phyloP scores from a whole-genome alignment of 768 basidiomycete genomes.

The Lactarius pseudohatsudake region DNA sequence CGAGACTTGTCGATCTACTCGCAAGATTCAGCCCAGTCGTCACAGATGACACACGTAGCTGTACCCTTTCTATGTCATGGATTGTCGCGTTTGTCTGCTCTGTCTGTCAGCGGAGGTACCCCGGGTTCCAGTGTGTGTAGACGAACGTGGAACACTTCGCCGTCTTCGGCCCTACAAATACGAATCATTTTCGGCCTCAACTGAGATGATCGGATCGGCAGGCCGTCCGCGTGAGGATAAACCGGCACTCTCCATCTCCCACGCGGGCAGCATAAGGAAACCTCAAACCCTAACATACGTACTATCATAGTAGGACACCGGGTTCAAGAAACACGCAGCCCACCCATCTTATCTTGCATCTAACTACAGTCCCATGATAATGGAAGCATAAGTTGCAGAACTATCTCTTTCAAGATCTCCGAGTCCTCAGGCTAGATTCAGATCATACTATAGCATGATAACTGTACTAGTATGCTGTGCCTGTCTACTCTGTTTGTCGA shows the following conservation, averaged over 20 bases:
- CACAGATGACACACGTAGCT: slow-evolving; percentile 20
- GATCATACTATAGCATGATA: neutral
- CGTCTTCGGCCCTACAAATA: slow-evolving; percentile 44
- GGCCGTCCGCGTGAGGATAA: neutral
- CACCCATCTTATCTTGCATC: no score
- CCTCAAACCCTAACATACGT: no score
- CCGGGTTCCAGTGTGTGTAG: neutral
- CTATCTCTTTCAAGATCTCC: slow-evolving; percentile 44
- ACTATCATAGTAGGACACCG: no score
- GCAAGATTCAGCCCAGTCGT: slow-evolving; percentile 17
- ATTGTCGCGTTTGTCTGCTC: slow-evolving; percentile 57
- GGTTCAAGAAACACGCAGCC: no score
- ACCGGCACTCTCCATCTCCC: neutral
- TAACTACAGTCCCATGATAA: no score
- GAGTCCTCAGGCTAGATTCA: slow-evolving; percentile 36
- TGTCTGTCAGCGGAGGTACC: slow-evolving; percentile 6
- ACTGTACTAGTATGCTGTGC: no score
- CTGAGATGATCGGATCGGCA: neutral
- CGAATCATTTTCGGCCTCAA: slow-evolving; percentile 34
- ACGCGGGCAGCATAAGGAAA: no score
- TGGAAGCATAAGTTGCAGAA: no score
- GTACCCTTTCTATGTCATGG: slow-evolving; percentile 74
- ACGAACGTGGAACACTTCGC: slow-evolving; percentile 38
- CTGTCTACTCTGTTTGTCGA: no score
- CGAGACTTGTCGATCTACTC: slow-evolving; percentile 61